Base-by-base conservation (phyloP, 768 basidiomycete species). In the Boletus sp. region DNA sequence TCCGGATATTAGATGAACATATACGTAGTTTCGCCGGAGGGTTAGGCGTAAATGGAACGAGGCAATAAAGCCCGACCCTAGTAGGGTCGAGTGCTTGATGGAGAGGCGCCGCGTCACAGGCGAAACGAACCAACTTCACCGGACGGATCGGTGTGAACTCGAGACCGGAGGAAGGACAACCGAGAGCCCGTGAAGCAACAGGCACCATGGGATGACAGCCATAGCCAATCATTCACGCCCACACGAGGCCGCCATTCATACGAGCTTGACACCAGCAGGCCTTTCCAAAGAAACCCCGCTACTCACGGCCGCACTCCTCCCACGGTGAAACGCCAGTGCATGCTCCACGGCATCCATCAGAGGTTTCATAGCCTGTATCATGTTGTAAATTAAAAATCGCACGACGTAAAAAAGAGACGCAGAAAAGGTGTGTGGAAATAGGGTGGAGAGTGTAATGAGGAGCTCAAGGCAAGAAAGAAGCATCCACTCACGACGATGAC, bases 321-420 rank as follows among this genome's bases (percentile, higher is more conserved):
- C 74, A 42, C 74, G 78, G 62, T 85, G 76, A 64, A 85, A 86
- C 43, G 77, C 70, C 37, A 91, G 69, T 2, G 90, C 91, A 61
- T 83, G 86, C 37, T 89, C 81, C 15, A 88, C 87, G 11, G 89
- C 87, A 54, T 83, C 77, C 35, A 88, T 68, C 25, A 88, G 73
- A 3, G 90, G 90, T 70, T 83, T 83, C 84, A 93, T 83, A 0
- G 84, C 88, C 90, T 92, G 59, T 5, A 40, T 37, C 23, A 45
- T 29, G 46, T 40, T 44, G n/a, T 34, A 44, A 15, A 50, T 48
- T 14, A 33, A 54, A 40, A 37, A 49, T 40, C 33, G 27, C 14
- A 50, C 35, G 10, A 49, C 14, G 15, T 42, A 48, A 48, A 47
- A 17, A 19, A 4, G 6, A 7, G 27, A 29, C 39, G 17, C 10